A percentile compares a stretch with the other conserved stretches of the same genome.
Evolutionary conservation across 2,329 filamentous ascomycete genomes (phyloP).

Genomic region (Exophiala sp.): DNA sequence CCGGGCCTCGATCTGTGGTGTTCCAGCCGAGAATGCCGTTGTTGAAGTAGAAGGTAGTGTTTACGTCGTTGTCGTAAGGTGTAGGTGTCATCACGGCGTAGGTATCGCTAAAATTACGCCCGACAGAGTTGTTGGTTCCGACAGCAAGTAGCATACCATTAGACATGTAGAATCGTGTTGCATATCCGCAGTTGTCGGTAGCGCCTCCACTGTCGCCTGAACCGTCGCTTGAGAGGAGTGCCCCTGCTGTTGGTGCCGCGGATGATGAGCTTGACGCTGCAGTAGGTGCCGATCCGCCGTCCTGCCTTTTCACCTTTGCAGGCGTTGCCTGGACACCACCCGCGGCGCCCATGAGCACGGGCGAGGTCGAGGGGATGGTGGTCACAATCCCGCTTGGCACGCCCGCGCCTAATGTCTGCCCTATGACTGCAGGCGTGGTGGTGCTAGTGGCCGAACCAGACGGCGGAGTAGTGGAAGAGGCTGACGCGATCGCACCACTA

Average conservation of each 20-base stretch:
- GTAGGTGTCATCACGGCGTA: conserved; percentile 11
- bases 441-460: conserved; percentile 10
- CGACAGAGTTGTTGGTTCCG: conserved; percentile 11
- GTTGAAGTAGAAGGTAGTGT: conserved; percentile 17
- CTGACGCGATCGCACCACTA: conserved; percentile 8
- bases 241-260: too few species aligned
- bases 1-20: conserved; percentile 14
- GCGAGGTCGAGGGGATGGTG: conserved; percentile 12
- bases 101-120: conserved; percentile 20
- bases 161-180: conserved; percentile 14
- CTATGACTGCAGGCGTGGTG: conserved; percentile 8
- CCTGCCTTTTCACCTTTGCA: conserved; percentile 18
- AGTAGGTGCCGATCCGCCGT: background rate
- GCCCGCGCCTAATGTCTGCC: conserved; percentile 20
- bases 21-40: conserved; percentile 25
- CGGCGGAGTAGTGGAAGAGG: conserved; percentile 9
- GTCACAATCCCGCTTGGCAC: conserved; percentile 19
- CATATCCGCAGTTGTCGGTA: conserved; percentile 18
- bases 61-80: conserved; percentile 18
- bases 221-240: too few species aligned
- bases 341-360: conserved; percentile 18
- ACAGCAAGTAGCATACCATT: conserved; percentile 13
- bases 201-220: conserved; percentile 11
- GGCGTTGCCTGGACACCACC: background rate
- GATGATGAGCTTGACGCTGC: background rate